Conservation (phyloP, 495 filamentous ascomycete genomes). For the Talaromyces stipitatus region DNA sequence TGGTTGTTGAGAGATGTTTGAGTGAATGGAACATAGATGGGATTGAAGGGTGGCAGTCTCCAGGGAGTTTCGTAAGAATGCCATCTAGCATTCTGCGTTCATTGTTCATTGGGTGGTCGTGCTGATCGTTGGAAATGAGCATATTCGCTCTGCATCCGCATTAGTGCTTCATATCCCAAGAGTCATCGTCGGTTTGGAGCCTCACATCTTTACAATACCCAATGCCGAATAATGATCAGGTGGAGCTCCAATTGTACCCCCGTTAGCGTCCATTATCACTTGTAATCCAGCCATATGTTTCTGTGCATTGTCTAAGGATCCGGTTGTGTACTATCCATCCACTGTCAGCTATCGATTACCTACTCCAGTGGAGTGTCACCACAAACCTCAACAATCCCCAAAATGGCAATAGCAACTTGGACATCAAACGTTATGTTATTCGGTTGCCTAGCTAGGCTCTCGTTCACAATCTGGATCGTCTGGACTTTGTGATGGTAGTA, state of each 20-base stretch:
- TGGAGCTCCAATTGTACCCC: not conserved
- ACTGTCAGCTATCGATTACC: not conserved
- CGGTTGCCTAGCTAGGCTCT: not conserved
- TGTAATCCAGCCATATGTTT: not conserved
- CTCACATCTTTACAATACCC: not conserved
- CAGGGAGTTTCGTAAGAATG: not conserved
- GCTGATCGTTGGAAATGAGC: not conserved
- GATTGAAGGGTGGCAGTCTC: not conserved
- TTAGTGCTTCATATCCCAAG: not conserved
- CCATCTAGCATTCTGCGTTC: not conserved
- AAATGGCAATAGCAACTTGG: not conserved
- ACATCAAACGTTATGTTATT: not conserved
- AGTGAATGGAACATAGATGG: not conserved
- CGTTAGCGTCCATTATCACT: not conserved
- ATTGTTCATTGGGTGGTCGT: not conserved
- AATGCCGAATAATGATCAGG: not conserved
- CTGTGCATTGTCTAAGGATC: not conserved
- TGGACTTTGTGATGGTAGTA: conserved; percentile 4
- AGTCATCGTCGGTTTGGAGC: not conserved
- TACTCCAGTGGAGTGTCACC: not conserved
- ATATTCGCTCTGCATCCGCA: not conserved
- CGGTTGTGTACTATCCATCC: not conserved
- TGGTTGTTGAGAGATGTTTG: not conserved
- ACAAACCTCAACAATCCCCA: conserved; percentile 2
- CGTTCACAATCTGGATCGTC: not conserved